Evolutionary conservation across 2,329 filamentous ascomycete genomes (phyloP), one percentile per base, ranked within the genome.

Genomic region (Penicillium sp.): DNA sequence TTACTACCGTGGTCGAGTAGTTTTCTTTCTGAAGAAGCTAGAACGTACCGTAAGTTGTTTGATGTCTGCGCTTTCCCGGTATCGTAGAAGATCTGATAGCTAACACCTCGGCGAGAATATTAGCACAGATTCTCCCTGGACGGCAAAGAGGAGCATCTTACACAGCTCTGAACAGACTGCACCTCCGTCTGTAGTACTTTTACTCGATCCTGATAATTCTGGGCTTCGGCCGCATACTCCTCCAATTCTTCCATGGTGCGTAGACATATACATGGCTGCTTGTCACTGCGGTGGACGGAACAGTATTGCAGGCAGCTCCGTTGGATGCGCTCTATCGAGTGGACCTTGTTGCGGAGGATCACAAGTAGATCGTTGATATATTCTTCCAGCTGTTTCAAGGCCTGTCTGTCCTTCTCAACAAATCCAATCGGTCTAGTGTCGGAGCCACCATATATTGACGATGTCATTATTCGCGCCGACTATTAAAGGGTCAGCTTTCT

Each of bases 331-430:
- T 15, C 26, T 13, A 63, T 56, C 1, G 44, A 63, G 19, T 63
- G 23, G 5, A 46, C 31, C 30, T 57, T 60, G 7, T 56, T 66
- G 7, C 58, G 58, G 9, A 66, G 56, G 23, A 66, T 57, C 4
- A 66, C 58, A 7, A 56, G 45, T 19, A 66, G 38, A 46, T 66
- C 62, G 15, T 60, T 64, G 46, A 63, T 61, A 29, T 58, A 63
- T 26, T 64, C 62, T 26, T 64, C 62, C n/a, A 66, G 38, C 19
- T 64, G 52, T 31, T 62, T 62, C 4, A 64, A 48, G 7, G 47
- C 55, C 21, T 64, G 62, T n/a, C 62, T 54, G 29, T 62, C 59
- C 6, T 61, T 51, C 9, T 58, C 61, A 17, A 31, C 49, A 50
- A 64, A 54, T 47, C 13, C 13, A 13, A 11, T n/a, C 4, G 44